Base-by-base conservation (phyloP, 768 basidiomycete genomes). In the Cyathus striatus region DNA sequence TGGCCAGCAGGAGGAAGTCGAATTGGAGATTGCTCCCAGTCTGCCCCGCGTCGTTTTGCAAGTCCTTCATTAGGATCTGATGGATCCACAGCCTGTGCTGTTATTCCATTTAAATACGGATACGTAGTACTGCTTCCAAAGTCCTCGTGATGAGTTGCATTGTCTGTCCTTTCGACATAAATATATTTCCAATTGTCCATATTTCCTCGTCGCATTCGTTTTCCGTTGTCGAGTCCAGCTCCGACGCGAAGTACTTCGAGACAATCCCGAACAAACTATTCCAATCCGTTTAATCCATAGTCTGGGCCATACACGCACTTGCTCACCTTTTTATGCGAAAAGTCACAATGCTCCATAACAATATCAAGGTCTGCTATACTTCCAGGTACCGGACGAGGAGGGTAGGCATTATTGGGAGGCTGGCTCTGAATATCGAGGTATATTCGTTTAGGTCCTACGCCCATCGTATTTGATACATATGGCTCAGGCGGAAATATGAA, bases 201-300 rank as follows among this genome's bases (percentile, higher is more conserved):
- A 51, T 79, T 81, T 1, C 83, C 87, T 50, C 92, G 72, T 49
- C 90, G 71, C 23, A 90, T 61, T 16, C 81, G 76, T 33, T 79
- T 80, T 12, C 81, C 85, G 40, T 86, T 84, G 58, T 99, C 94
- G 35, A 98, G 73, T 13, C 90, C 87, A 5, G 76, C 90, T 3
- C 94, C 95, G 10, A 93, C 68, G n/a, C 95, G 80, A 21, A 99
- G 76, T 35, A 95, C 83, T 62, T 98, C 94, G 30, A 99, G 71
- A 55, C 96, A 99, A 59, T 98, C 96, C 30, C 95, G 83, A n/a
- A 98, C 95, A 65, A 89, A 94, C 89, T 96, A 57, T 53, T 46
- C 21, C 7, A 41, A 45, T 42, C 30, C 14, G n/a, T 9, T 9
- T 16, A 33, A 33, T 13, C 4, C 18, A 21, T 17, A 23, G n/a